Evolutionary conservation across 192 early-diverging fungal species (phyloP).

Genomic region (Polychytrium aggregatum): DNA sequence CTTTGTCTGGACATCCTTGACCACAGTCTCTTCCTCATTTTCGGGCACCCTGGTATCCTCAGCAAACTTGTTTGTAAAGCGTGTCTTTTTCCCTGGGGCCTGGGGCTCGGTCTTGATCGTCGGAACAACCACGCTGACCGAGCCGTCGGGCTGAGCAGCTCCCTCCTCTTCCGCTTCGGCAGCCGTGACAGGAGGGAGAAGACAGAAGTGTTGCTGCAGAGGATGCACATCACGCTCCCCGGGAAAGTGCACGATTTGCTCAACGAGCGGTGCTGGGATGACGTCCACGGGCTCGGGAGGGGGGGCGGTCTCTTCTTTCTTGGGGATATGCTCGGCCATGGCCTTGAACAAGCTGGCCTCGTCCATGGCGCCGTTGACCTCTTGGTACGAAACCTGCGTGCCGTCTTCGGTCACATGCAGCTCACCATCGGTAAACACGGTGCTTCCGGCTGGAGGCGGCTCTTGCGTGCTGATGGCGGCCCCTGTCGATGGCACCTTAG

Average conservation of each 20-base stretch:
- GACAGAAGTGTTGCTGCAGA: constrained; percentile 15
- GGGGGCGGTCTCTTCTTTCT: constrained; percentile 13
- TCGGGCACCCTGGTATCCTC: constrained; percentile 21
- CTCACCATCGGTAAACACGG: constrained; percentile 1
- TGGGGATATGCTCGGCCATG: constrained; percentile 28
- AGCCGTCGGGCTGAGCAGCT: too few species aligned
- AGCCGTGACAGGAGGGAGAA: constrained; percentile 6
- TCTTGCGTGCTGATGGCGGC: too few species aligned
- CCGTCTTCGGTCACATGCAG: constrained; percentile 8
- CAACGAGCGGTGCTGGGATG: constrained; percentile 20
- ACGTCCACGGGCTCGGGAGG: constrained; percentile 4
- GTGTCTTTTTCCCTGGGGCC: constrained; percentile 3
- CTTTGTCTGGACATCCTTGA: constrained; percentile 22
- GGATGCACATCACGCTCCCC: constrained; percentile 16
- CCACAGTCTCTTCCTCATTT: constrained; percentile 26
- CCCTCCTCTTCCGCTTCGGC: constrained; percentile 27
- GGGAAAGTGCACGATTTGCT: constrained; percentile 31
- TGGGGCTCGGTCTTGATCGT: background rate
- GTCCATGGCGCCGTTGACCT: constrained; percentile 24
- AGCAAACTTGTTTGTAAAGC: constrained; percentile 13
- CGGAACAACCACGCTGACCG: too few species aligned
- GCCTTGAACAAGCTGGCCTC: constrained; percentile 29
- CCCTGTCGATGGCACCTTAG: too few species aligned
- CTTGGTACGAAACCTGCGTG: constrained; percentile 9
- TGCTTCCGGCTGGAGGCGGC: too few species aligned